phyloP scores from a whole-genome alignment of 306 rosid species.

The Acacia acuminata region DNA sequence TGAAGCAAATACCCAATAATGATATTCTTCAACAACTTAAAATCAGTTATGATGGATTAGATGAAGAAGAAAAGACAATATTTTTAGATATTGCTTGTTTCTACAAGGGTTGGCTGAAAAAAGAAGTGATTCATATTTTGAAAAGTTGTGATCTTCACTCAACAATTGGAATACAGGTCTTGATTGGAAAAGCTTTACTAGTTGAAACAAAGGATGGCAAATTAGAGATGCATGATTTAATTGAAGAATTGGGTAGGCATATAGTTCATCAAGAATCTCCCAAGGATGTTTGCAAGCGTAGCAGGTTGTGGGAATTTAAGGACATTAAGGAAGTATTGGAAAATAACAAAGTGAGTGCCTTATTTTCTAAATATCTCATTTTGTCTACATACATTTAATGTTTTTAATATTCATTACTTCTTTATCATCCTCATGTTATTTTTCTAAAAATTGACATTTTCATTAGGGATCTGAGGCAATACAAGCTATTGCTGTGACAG shows the following conservation, averaged over 20 bases:
- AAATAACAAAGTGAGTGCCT: background rate
- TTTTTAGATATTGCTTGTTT: background rate
- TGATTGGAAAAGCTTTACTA: background rate
- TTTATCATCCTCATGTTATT: background rate
- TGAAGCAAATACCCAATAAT: too few relatives aligned
- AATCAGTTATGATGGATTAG: background rate
- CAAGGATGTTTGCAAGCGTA: background rate
- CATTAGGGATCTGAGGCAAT: background rate
- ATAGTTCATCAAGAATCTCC: background rate
- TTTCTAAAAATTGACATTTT: background rate
- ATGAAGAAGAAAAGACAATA: background rate
- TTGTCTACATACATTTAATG: background rate
- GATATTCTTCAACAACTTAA: too few relatives aligned
- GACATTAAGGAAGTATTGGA: background rate
- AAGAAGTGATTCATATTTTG: background rate
- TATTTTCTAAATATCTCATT: background rate
- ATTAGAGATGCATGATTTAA: background rate
- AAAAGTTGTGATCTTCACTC: background rate
- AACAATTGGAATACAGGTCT: background rate
- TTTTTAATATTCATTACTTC: background rate
- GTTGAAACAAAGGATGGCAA: accelerated
- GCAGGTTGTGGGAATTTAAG: background rate
- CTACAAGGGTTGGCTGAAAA: background rate
- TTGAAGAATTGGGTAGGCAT: background rate
- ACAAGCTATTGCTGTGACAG: background rate